A percentile compares a stretch with the other conserved stretches of the same genome.
Evolutionary conservation across 192 early-diverging fungal genomes (phyloP).

Genomic region (Linnemannia exigua): DNA sequence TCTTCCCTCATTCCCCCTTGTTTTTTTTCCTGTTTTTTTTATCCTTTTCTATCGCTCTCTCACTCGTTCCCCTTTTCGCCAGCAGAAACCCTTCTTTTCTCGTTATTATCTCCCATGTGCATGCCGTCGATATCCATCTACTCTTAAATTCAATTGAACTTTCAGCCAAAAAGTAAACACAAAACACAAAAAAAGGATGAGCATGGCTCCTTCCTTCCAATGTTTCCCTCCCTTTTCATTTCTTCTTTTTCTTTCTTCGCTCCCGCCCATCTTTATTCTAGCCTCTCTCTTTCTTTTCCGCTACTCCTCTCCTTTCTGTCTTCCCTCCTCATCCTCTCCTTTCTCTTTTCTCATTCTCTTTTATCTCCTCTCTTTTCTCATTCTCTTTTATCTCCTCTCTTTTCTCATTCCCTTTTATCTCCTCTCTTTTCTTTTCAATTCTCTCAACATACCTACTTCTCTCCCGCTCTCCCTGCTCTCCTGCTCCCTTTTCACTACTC

Average conservation of each 20-base stretch:
- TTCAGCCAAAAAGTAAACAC: too few relatives aligned
- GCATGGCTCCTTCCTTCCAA: neutral
- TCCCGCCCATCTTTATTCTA: neutral
- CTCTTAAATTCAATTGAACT: too few relatives aligned
- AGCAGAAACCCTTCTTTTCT: too few relatives aligned
- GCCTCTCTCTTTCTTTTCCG: neutral
- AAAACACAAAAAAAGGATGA: neutral
- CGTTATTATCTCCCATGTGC: too few relatives aligned
- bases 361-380: neutral
- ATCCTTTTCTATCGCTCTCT: too few relatives aligned
- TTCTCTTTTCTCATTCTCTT: neutral
- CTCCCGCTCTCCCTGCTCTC: too few relatives aligned
- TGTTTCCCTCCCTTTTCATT: slow-evolving; percentile 3
- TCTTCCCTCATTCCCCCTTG: neutral
- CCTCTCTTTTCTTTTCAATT: neutral
- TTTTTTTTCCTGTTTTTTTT: too few relatives aligned
- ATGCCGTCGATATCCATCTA: too few relatives aligned
- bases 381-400: neutral
- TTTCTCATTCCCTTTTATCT: neutral
- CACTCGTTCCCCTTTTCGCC: too few relatives aligned
- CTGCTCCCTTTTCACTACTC: neutral
- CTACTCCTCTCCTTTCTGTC: neutral
- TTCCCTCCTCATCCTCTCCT: neutral
- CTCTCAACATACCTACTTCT: neutral
- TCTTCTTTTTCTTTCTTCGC: neutral